Conservation (phyloP, 352 stramenopile species). For the Elongisporangium senticosum region DNA sequence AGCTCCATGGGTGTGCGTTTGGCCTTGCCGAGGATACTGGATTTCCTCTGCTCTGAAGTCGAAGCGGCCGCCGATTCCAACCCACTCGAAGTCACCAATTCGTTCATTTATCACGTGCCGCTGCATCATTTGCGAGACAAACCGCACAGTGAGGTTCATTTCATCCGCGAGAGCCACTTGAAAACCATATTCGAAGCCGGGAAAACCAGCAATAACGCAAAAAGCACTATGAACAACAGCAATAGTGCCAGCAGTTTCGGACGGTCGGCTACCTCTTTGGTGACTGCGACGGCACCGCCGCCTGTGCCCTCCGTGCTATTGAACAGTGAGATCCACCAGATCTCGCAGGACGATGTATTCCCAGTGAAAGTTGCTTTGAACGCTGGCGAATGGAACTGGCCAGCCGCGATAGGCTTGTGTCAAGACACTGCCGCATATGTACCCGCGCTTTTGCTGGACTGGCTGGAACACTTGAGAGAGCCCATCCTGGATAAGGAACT, state of each 20-base stretch:
- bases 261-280: not conserved
- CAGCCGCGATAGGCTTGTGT: conserved; percentile 25
- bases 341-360: conserved; percentile 43
- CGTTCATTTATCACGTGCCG: conserved; percentile 16
- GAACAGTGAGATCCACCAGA: not conserved
- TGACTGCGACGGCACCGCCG: conserved; percentile 6
- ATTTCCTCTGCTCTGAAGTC: conserved; percentile 55
- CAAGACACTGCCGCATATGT: conserved; percentile 12
- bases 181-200: conserved; percentile 19
- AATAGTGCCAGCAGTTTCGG: not conserved
- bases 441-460: conserved; percentile 64
- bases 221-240: not conserved
- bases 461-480: conserved; percentile 69
- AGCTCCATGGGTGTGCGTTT: conserved; percentile 11
- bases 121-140: conserved; percentile 8
- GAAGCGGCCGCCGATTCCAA: conserved; percentile 21
- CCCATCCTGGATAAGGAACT: conserved; percentile 38
- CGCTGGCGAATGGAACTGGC: conserved; percentile 66
- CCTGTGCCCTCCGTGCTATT: conserved; percentile 17
- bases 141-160: conserved; percentile 1
- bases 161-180: conserved; percentile 17
- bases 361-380: conserved; percentile 76
- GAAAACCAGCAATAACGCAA: conserved; percentile 2
- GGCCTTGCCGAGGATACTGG: conserved; percentile 47
- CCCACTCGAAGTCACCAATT: conserved; percentile 8